Conservation (phyloP, 2,329 filamentous ascomycete genomes). For the Pseudocercospora eumusae region DNA sequence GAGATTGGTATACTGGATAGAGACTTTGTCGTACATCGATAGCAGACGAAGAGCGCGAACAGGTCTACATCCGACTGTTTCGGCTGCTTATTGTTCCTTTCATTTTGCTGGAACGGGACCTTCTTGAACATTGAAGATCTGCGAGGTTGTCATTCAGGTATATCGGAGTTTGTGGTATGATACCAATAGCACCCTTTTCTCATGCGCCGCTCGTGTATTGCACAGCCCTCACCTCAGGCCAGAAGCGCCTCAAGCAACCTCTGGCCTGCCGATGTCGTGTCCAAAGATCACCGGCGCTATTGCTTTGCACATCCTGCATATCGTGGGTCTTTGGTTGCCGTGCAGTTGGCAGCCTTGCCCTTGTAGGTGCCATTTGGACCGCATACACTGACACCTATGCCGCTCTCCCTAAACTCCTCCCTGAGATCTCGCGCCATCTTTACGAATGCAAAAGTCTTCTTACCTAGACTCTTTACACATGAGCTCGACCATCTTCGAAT, state of each 20-base stretch:
- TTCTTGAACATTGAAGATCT: no score
- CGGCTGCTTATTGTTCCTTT: no score
- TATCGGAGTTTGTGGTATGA: no score
- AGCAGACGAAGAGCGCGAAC: no score
- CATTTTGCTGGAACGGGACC: no score
- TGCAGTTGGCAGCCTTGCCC: slow-evolving; percentile 11
- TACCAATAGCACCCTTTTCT: no score
- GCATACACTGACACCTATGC: background rate
- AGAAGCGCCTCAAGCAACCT: slow-evolving; percentile 66
- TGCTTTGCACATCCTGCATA: slow-evolving; percentile 39
- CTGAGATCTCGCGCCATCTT: slow-evolving; percentile 79
- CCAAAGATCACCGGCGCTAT: slow-evolving; percentile 44
- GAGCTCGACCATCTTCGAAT: slow-evolving; percentile 42
- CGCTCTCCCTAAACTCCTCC: slow-evolving; percentile 57
- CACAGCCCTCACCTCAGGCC: background rate
- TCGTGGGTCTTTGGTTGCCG: no score
- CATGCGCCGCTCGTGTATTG: background rate
- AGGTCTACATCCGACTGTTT: no score
- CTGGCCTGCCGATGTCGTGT: slow-evolving; percentile 63
- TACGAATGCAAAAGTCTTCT: slow-evolving; percentile 68
- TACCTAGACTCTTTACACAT: slow-evolving; percentile 40
- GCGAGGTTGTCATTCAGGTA: no score
- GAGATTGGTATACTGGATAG: no score
- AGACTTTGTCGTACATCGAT: no score
- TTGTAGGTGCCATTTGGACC: no score